Evolutionary conservation across 2,329 filamentous ascomycete genomes (phyloP).

Genomic region (Paecilomyces variotii): DNA sequence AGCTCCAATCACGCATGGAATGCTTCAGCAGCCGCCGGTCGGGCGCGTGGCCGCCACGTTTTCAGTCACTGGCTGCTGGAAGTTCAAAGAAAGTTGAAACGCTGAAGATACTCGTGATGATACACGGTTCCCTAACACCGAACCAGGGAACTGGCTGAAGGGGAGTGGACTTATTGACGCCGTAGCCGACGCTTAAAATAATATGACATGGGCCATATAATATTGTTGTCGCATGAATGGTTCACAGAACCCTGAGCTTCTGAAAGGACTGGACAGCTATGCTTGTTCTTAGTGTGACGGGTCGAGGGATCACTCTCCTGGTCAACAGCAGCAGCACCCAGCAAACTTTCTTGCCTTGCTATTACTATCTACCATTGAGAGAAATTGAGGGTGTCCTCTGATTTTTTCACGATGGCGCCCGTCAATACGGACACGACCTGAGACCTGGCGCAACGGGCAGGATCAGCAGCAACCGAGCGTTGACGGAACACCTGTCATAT

Average conservation of each 20-base stretch:
- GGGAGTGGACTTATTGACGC: not conserved
- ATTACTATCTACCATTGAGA: not conserved
- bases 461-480: not conserved
- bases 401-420: not conserved
- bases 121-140: not conserved
- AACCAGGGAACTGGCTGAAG: not conserved
- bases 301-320: not conserved
- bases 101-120: not conserved
- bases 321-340: not conserved
- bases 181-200: not conserved
- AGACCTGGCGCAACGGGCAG: not conserved
- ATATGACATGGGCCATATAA: not conserved
- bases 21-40: not conserved
- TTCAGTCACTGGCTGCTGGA: not conserved
- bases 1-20: not conserved
- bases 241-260: not conserved
- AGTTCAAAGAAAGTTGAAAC: not conserved
- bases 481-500: not conserved
- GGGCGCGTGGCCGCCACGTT: not conserved
- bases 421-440: not conserved
- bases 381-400: not conserved
- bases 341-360: not conserved
- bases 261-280: not conserved
- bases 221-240: not conserved
- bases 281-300: not conserved